These are phyloP conservation scores for Taphrina pruni DNA, from an alignment of 1,139 yeast genomes.

Conservation along the genomic window DNA sequence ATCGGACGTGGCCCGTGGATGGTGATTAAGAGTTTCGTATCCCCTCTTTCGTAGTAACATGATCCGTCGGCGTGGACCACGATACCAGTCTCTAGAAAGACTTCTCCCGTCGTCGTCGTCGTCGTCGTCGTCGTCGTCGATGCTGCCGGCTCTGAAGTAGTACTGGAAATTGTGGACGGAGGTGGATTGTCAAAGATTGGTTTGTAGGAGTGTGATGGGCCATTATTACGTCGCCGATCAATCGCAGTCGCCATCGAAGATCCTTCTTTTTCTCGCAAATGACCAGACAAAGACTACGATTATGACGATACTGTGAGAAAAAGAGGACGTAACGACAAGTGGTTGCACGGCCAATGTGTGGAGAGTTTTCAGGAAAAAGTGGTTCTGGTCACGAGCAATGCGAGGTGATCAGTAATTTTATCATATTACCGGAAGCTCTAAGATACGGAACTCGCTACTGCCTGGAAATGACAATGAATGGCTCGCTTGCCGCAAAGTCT, in stretches of 20 bases:
- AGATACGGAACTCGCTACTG: too few species aligned
- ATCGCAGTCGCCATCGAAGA: conserved; percentile 6
- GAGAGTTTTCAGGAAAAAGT: too few species aligned
- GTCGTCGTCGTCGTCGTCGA: neutral
- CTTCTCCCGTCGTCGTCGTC: neutral
- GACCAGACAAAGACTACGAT: too few species aligned
- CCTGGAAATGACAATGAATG: too few species aligned
- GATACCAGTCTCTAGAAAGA: neutral
- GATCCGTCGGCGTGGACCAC: neutral
- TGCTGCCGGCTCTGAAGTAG: neutral
- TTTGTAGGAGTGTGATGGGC: conserved; percentile 8
- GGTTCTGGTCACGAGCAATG: too few species aligned
- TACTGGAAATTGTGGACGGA: neutral
- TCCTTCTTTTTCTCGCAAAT: too few species aligned
- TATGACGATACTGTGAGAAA: too few species aligned
- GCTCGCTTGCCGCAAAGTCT: too few species aligned
- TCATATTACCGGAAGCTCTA: too few species aligned
- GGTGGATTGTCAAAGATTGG: conserved; percentile 6
- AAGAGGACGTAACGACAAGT: too few species aligned
- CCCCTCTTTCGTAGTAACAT: conserved; percentile 24
- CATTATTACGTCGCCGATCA: conserved; percentile 35
- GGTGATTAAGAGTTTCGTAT: conserved; percentile 7
- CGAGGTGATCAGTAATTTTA: too few species aligned
- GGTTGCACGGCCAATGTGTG: too few species aligned
- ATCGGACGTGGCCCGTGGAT: conserved; percentile 32